Evolutionary conservation across 1,284 basidiomycete species (phyloP).

Genomic region (Leccinum pachyderme): DNA sequence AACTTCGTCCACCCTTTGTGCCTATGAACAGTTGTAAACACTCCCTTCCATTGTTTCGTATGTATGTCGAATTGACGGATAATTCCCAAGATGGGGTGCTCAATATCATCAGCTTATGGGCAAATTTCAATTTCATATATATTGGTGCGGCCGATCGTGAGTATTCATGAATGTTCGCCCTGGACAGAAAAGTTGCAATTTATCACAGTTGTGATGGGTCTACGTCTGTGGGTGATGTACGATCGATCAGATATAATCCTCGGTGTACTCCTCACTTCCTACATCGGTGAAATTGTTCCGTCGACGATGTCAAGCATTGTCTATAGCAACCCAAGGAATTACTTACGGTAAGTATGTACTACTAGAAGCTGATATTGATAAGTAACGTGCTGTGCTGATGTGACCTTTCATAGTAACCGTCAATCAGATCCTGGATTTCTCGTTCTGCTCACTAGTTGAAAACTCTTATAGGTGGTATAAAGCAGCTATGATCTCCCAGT

Average conservation of each 20-base stretch:
- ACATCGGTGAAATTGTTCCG: not conserved
- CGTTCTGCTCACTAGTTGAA: not conserved
- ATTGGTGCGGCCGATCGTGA: not conserved
- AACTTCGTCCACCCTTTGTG: not conserved
- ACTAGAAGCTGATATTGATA: not conserved
- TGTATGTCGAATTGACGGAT: not conserved
- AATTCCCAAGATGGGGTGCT: not conserved
- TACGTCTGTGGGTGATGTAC: not conserved
- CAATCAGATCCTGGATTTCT: not conserved
- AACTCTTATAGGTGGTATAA: too few relatives aligned
- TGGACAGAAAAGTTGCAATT: not conserved
- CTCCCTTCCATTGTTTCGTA: not conserved
- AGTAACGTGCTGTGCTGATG: not conserved
- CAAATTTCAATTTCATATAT: not conserved
- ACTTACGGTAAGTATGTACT: not conserved
- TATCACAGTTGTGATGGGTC: not conserved
- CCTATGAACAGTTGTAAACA: not conserved
- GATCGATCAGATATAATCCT: not conserved
- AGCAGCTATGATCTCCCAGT: too few relatives aligned
- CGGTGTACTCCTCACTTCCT: not conserved
- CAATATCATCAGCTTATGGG: not conserved
- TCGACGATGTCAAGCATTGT: not conserved
- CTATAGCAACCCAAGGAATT: not conserved
- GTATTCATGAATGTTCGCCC: not conserved
- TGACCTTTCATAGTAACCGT: not conserved